Conservation (phyloP, 306 rosid species). For the Cucumis melo region DNA sequence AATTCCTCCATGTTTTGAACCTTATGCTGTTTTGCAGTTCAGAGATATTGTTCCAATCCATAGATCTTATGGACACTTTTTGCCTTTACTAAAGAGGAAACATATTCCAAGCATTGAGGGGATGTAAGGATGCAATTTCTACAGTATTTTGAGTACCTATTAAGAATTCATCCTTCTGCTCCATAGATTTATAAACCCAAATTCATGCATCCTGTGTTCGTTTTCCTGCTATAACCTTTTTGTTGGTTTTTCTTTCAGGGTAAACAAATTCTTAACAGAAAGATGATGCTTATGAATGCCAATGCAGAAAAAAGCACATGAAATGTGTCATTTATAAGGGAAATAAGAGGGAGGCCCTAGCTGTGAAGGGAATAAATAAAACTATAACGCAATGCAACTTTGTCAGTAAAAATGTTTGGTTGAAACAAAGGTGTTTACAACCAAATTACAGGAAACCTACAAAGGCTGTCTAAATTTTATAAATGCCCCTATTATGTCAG, state of each 20-base stretch:
- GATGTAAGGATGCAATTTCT: background rate
- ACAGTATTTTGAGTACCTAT: background rate
- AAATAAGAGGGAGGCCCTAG: background rate
- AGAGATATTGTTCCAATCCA: conserved; percentile 4
- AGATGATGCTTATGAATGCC: background rate
- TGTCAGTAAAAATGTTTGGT: background rate
- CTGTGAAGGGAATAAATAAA: background rate
- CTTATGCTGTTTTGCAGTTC: conserved; percentile 3
- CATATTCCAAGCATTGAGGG: conserved; percentile 4
- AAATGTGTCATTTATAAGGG: background rate
- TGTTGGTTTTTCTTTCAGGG: background rate
- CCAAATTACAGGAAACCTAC: background rate
- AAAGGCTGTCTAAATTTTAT: background rate
- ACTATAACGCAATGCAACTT: background rate
- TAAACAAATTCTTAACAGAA: background rate
- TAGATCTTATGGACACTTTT: conserved; percentile 6
- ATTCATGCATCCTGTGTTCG: background rate
- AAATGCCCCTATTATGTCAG: conserved; percentile 1
- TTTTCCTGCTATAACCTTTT: background rate
- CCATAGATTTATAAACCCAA: background rate
- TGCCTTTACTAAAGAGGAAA: background rate
- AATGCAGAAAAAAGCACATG: background rate
- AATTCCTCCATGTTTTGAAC: conserved; percentile 2
- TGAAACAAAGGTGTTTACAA: background rate
- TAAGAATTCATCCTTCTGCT: background rate